These are phyloP conservation scores for Stagonosporopsis rhizophila DNA, from an alignment of 2,329 filamentous ascomycete genomes.

Conservation along the genomic window DNA sequence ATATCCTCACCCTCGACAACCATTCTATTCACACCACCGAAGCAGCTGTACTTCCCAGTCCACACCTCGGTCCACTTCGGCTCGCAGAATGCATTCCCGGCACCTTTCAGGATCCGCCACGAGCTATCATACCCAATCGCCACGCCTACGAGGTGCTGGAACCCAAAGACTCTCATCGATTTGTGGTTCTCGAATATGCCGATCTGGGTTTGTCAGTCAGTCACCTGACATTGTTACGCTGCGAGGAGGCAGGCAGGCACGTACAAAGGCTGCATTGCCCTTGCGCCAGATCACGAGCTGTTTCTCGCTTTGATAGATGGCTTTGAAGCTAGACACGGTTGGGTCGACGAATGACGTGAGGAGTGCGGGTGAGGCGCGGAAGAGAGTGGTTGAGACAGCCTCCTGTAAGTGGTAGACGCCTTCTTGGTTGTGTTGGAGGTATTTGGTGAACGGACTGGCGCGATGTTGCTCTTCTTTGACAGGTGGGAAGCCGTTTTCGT, in stretches of 20 bases:
- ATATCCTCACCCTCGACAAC: slow-evolving; percentile 19
- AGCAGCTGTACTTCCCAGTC: slow-evolving; percentile 25
- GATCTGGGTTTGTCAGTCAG: slow-evolving; percentile 13
- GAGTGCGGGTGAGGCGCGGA: slow-evolving; percentile 5
- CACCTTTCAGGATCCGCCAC: slow-evolving; percentile 23
- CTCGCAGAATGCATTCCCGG: slow-evolving; percentile 20
- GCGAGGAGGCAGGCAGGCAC: neutral
- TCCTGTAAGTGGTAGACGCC: slow-evolving; percentile 22
- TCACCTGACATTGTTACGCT: neutral
- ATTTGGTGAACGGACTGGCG: slow-evolving; percentile 18
- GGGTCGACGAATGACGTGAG: slow-evolving; percentile 23
- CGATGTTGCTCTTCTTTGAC: slow-evolving; percentile 1
- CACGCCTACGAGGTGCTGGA: slow-evolving; percentile 27
- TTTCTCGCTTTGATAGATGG: slow-evolving; percentile 14
- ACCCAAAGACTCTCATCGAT: slow-evolving; percentile 15
- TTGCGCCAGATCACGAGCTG: slow-evolving; percentile 32
- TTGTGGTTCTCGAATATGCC: slow-evolving; percentile 26
- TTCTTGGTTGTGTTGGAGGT: neutral
- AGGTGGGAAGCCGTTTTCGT: neutral
- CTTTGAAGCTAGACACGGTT: slow-evolving; percentile 22
- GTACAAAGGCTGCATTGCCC: slow-evolving; percentile 25
- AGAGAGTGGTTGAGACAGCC: slow-evolving; percentile 25
- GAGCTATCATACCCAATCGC: slow-evolving; percentile 30
- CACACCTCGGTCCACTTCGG: slow-evolving; percentile 27
- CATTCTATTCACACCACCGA: slow-evolving; percentile 24